A percentile compares a stretch with the other conserved stretches of the same genome.
phyloP scores from a whole-genome alignment of 345 rosid genomes.

The Euphorbia peplus region DNA sequence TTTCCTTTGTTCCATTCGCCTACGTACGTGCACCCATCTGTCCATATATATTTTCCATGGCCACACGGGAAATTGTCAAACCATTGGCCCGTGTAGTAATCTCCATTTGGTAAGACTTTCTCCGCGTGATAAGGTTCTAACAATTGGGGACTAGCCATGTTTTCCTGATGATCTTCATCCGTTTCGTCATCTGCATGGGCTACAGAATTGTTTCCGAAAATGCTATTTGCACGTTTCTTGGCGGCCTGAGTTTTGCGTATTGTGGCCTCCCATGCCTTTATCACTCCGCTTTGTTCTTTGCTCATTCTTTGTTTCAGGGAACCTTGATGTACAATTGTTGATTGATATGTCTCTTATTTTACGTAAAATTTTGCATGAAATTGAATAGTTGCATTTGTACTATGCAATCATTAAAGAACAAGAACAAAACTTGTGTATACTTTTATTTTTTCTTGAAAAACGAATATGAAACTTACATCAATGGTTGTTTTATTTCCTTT shows the following conservation, averaged over 20 bases:
- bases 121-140: slow-evolving; percentile 56
- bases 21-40: slow-evolving; percentile 78
- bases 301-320: slow-evolving; percentile 32
- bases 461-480: slow-evolving; percentile 4
- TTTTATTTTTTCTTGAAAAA: background rate
- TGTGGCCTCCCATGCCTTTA: slow-evolving; percentile 93
- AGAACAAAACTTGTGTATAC: background rate
- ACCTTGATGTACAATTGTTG: background rate
- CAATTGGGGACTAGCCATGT: background rate
- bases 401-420: slow-evolving; percentile 1
- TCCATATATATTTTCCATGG: slow-evolving; percentile 83
- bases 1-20: slow-evolving; percentile 89
- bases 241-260: slow-evolving; percentile 86
- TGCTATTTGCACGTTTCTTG: slow-evolving; percentile 80
- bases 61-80: slow-evolving; percentile 78
- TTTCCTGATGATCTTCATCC: slow-evolving; percentile 21
- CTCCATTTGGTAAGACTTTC: slow-evolving; percentile 75
- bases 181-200: slow-evolving; percentile 51
- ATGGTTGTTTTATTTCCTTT: background rate
- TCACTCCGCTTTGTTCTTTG: slow-evolving; percentile 63
- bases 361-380: background rate
- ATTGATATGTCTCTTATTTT: background rate
- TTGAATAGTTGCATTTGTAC: background rate
- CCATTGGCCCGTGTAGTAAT: slow-evolving; percentile 89
- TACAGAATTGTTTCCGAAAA: slow-evolving; percentile 62